A percentile compares a stretch with the other conserved stretches of the same genome.
These are phyloP conservation scores for Canariomyces notabilis DNA, from an alignment of 2,329 filamentous ascomycete species.

Conservation along the genomic window DNA sequence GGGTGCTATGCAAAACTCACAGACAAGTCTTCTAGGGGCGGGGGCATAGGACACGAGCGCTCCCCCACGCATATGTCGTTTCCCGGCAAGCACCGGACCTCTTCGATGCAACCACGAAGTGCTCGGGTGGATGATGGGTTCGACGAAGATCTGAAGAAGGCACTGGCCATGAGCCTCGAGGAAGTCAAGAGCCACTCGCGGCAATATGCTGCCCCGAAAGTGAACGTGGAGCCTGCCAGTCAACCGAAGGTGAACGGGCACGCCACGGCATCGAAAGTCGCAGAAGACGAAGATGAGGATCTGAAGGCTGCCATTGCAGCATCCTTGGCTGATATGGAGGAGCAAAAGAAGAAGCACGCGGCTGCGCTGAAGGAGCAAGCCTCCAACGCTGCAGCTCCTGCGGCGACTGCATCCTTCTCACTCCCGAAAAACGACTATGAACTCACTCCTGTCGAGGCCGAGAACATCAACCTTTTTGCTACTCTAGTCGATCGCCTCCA, in stretches of 20 bases:
- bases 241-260: conserved; percentile 35
- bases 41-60: conserved; percentile 32
- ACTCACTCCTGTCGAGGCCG: conserved; percentile 84
- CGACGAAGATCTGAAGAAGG: conserved; percentile 90
- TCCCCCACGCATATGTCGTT: conserved; percentile 41
- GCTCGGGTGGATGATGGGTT: conserved; percentile 86
- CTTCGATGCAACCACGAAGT: conserved; percentile 81
- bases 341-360: conserved; percentile 89
- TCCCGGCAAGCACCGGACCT: conserved; percentile 60
- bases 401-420: conserved; percentile 48
- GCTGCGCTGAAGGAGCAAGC: conserved; percentile 77
- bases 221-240: conserved; percentile 31
- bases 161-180: conserved; percentile 93
- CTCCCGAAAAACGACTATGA: conserved; percentile 90
- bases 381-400: conserved; percentile 44
- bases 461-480: conserved; percentile 95
- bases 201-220: conserved; percentile 62
- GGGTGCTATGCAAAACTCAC: conserved; percentile 89
- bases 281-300: conserved; percentile 87
- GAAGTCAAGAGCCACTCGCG: conserved; percentile 74
- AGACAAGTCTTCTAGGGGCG: conserved; percentile 57
- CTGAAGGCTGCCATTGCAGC: conserved; percentile 93
- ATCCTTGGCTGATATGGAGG: conserved; percentile 93
- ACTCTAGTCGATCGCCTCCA: conserved; percentile 92
- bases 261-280: conserved; percentile 37